Evolutionary conservation across 805 yeast species (phyloP).

Genomic region (Hermanozyma aechmeae): DNA sequence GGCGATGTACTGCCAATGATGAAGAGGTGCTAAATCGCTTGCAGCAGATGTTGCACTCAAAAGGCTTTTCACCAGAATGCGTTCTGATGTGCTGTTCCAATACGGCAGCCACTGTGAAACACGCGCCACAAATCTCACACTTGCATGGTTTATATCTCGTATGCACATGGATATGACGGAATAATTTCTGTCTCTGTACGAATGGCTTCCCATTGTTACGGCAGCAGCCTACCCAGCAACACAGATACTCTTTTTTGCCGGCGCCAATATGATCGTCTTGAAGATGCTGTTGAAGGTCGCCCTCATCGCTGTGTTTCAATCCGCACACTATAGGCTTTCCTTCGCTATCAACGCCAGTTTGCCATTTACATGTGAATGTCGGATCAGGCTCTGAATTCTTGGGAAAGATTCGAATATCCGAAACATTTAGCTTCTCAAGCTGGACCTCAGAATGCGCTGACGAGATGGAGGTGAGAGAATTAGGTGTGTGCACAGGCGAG

Average conservation of each 20-base stretch:
- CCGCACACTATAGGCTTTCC: constrained; percentile 40
- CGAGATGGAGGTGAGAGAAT: too few relatives aligned
- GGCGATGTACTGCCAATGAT: constrained; percentile 69
- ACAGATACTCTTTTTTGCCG: constrained; percentile 60
- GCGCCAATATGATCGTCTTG: constrained; percentile 60
- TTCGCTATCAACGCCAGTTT: constrained; percentile 17
- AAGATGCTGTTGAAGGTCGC: constrained; percentile 65
- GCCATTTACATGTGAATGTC: constrained; percentile 38
- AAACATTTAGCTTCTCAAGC: too few relatives aligned
- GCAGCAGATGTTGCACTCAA: constrained; percentile 59
- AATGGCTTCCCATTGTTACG: constrained; percentile 52
- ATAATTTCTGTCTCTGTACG: constrained; percentile 74
- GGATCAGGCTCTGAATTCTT: constrained; percentile 11
- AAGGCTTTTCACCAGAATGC: constrained; percentile 90
- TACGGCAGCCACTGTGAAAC: constrained; percentile 71
- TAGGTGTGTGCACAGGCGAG: too few relatives aligned
- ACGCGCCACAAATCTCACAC: constrained; percentile 60
- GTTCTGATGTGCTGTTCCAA: constrained; percentile 72
- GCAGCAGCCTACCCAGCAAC: constrained; percentile 74
- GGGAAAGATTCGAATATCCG: too few relatives aligned
- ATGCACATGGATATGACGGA: constrained; percentile 83
- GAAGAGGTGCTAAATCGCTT: constrained; percentile 78
- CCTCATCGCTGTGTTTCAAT: constrained; percentile 38
- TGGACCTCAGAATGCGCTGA: too few relatives aligned
- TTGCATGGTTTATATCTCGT: constrained; percentile 74